A percentile compares a stretch with the other conserved stretches of the same genome.
Evolutionary conservation across 345 rosid genomes (phyloP).

Genomic region (Mercurialis annua): DNA sequence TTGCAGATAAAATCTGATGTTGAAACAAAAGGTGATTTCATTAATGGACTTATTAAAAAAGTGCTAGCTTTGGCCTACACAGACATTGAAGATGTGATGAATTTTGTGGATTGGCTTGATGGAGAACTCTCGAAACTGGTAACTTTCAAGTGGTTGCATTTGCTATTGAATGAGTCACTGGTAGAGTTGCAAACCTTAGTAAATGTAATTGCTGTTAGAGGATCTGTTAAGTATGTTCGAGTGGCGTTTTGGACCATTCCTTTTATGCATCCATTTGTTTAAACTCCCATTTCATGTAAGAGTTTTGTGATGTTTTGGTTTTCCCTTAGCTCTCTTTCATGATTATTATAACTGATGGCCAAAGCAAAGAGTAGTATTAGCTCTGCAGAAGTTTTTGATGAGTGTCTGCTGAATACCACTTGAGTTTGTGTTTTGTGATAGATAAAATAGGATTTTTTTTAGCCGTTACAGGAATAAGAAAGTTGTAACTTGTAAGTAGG

Average conservation of each 20-base stretch:
- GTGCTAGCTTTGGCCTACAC: conserved; percentile 58
- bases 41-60: conserved; percentile 64
- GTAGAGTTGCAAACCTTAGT: background rate
- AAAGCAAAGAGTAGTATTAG: background rate
- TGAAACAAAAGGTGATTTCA: conserved; percentile 76
- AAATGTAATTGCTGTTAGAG: background rate
- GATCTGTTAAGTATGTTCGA: background rate
- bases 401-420: background rate
- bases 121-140: conserved; percentile 69
- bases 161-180: background rate
- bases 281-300: background rate
- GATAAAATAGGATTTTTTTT: background rate
- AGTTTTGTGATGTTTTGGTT: background rate
- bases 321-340: background rate
- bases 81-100: conserved; percentile 70
- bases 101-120: conserved; percentile 84
- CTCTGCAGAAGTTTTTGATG: background rate
- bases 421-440: background rate
- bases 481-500: background rate
- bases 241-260: background rate
- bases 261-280: background rate
- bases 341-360: background rate
- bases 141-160: conserved; percentile 23
- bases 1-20: conserved; percentile 76
- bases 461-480: background rate